Base-by-base conservation (phyloP, 176 grass and related monocot genomes). In the Oryza australiensis region DNA sequence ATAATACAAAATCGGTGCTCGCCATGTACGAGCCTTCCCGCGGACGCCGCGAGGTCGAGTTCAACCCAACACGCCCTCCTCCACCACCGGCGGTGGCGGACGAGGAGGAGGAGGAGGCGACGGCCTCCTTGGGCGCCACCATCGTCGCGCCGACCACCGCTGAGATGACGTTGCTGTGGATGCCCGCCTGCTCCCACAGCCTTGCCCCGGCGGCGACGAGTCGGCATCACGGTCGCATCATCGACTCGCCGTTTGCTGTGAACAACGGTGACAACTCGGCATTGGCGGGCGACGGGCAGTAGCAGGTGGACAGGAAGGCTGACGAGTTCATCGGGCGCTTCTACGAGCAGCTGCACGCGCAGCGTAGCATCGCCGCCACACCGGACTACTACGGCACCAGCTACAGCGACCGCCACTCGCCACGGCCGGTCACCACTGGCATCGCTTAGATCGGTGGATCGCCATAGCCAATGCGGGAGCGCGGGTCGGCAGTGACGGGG, bases 21-120 rank as follows among this genome's bases (percentile, higher is more conserved):
- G 81, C 81, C 27, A 81, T 88, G 10, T 70, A 88, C 81, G 87
- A 88, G 81, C 87, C 87, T 0, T 71, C 74, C 9, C 37, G 41
- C 68, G 69, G 81, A 26, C 35, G 81, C 64, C 77, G 76, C 14
- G 94, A 97, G 82, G 94, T 97, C 11, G 88, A 94, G 90, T 97
- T 97, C 83, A 94, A 88, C 87, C 92, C 86, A 94, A 87, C 89
- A 97, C 94, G 45, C 89, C 94, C 5, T 81, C 87, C 26, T 84
- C 65, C 51, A 38, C 82, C 2, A 35, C 55, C 22, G 38, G 38
- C 0, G 38, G 32, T 4, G 32, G 32, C 1, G 32, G 38, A n/a
- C n/a, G n/a, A n/a, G n/a, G n/a, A n/a, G n/a, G n/a, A n/a, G n/a
- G n/a, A n/a, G 0, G n/a, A n/a, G 38, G 38, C 8, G 59, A 53